These are phyloP conservation scores for Santalum album DNA, from an alignment of 164 flowering plant genomes.

Conservation along the genomic window DNA sequence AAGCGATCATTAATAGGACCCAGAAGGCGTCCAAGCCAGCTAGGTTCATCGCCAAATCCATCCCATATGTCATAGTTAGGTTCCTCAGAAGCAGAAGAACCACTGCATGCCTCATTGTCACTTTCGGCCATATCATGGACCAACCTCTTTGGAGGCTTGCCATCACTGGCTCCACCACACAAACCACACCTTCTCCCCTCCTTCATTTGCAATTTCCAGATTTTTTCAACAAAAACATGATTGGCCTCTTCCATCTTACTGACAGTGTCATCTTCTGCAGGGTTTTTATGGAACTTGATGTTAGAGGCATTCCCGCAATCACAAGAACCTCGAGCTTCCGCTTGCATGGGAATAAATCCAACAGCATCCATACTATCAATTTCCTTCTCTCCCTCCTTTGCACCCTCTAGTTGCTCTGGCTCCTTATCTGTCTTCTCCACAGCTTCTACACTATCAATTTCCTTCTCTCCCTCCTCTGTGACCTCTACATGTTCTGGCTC, in stretches of 20 bases:
- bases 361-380: constrained; percentile 11
- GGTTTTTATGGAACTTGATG: constrained; percentile 11
- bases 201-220: constrained; percentile 29
- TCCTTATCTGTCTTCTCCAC: constrained; percentile 14
- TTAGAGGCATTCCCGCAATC: constrained; percentile 11
- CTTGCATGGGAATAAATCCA: constrained; percentile 10
- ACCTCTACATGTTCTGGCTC: constrained; percentile 15
- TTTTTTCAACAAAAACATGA: constrained; percentile 11
- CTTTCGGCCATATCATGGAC: constrained; percentile 51
- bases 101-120: constrained; percentile 71
- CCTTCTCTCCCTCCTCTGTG: constrained; percentile 16
- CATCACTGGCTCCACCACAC: constrained; percentile 87
- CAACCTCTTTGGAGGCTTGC: constrained; percentile 81
- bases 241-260: constrained; percentile 16
- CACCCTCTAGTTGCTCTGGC: constrained; percentile 15
- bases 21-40: constrained; percentile 93
- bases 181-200: constrained; percentile 89
- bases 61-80: constrained; percentile 85
- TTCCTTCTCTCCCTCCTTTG: constrained; percentile 14
- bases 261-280: constrained; percentile 19
- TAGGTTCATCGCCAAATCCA: constrained; percentile 96
- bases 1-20: constrained; percentile 91
- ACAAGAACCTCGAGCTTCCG: constrained; percentile 11
- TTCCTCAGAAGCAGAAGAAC: constrained; percentile 78
- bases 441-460: constrained; percentile 8